Conservation (phyloP, 305 asterid species). For the Petunia hybrid region DNA sequence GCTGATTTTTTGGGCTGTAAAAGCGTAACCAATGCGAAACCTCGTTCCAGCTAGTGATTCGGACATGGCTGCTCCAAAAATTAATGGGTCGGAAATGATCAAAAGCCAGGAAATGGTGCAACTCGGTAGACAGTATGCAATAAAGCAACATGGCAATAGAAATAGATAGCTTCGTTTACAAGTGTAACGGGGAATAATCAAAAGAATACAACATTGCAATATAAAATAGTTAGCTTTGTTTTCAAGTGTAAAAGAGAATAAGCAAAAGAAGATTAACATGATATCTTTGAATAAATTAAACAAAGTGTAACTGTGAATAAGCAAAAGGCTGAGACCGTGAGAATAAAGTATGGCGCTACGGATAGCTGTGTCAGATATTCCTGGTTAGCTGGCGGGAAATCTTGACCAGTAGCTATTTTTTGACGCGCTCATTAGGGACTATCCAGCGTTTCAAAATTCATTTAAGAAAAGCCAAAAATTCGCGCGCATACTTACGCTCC, state of each 20-base stretch:
- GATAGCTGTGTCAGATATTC: too few relatives aligned
- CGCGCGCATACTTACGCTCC: too few relatives aligned
- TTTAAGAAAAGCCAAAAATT: too few relatives aligned
- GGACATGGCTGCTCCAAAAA: neutral
- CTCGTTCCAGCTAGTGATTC: slow-evolving; percentile 33
- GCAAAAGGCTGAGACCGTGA: too few relatives aligned
- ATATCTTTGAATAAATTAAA: neutral
- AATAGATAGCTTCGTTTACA: neutral
- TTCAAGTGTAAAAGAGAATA: neutral
- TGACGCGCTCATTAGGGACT: too few relatives aligned
- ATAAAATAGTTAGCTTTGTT: neutral
- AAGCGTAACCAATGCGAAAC: slow-evolving; percentile 71
- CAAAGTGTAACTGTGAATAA: too few relatives aligned
- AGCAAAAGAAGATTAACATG: neutral
- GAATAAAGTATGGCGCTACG: too few relatives aligned
- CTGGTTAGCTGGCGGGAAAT: too few relatives aligned
- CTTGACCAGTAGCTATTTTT: too few relatives aligned
- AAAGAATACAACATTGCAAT: neutral
- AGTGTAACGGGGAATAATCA: neutral
- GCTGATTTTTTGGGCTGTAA: slow-evolving; percentile 66
- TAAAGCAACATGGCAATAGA: neutral
- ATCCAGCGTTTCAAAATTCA: too few relatives aligned
- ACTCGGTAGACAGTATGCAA: neutral
- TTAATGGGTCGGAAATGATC: neutral
- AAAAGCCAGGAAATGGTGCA: neutral